A percentile compares a stretch with the other conserved stretches of the same genome.
Evolutionary conservation across 208 protist species (phyloP).

Genomic region (Zelonia costaricensis): DNA sequence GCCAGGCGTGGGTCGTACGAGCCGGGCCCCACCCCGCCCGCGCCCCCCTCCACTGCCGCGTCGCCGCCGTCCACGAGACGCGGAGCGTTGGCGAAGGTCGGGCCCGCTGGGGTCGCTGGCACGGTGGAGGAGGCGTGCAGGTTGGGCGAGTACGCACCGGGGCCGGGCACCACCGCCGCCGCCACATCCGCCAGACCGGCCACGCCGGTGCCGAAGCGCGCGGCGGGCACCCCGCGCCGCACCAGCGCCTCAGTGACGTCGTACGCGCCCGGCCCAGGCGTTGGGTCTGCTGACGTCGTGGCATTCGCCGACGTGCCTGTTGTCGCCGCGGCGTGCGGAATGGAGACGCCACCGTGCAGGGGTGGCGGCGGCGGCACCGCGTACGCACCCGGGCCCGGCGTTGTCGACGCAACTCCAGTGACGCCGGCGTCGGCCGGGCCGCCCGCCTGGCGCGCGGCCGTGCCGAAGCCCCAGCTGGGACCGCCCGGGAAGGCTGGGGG

Average conservation of each 20-base stretch:
- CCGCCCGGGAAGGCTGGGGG: constrained; percentile 23
- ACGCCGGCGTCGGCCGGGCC: too few species aligned
- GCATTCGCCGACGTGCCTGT: too few species aligned
- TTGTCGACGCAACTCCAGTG: too few species aligned
- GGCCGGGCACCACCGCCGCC: constrained; percentile 27
- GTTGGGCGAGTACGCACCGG: constrained; percentile 48
- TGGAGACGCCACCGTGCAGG: constrained; percentile 9
- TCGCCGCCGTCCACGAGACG: not conserved
- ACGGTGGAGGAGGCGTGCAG: constrained; percentile 8
- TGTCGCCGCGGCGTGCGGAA: too few species aligned
- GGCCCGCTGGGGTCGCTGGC: constrained; percentile 7
- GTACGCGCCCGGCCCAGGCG: constrained; percentile 25
- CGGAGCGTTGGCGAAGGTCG: constrained; percentile 32
- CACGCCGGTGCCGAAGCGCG: constrained; percentile 23
- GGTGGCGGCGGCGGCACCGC: constrained; percentile 8
- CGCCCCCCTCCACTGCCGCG: not conserved
- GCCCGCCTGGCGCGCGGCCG: too few species aligned
- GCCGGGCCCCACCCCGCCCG: constrained; percentile 40
- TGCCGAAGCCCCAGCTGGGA: constrained; percentile 32
- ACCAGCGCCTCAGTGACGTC: constrained; percentile 6
- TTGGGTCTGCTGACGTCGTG: too few species aligned
- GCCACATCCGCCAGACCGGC: not conserved
- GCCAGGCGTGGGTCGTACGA: constrained; percentile 34
- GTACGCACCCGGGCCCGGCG: constrained; percentile 19
- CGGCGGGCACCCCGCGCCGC: constrained; percentile 1